A percentile compares a stretch with the other conserved stretches of the same genome.
Evolutionary conservation across 176 grass and related monocot genomes (phyloP).

Genomic region (Puccinellia tenuiflora): DNA sequence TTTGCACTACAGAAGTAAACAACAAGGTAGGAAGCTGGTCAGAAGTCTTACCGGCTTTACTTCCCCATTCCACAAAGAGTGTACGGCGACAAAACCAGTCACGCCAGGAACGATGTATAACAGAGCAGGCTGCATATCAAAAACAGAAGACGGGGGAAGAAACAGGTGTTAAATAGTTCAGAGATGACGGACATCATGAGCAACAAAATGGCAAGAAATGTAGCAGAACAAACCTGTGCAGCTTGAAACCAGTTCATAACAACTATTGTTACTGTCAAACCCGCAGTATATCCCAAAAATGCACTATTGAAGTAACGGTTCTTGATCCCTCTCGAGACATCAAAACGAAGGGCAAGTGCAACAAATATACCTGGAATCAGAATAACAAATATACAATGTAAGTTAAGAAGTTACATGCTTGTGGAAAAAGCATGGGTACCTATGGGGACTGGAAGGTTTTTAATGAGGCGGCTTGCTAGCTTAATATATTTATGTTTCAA

Average conservation of each 20-base stretch:
- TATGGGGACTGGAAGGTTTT: no score
- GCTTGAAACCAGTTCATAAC: conserved; percentile 99
- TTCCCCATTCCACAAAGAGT: conserved; percentile 82
- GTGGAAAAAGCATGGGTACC: no score
- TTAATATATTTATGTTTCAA: no score
- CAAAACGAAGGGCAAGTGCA: conserved; percentile 85
- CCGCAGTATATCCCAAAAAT: conserved; percentile 72
- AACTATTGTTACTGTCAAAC: conserved; percentile 74
- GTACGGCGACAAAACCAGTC: conserved; percentile 67
- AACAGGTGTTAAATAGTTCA: conserved; percentile 8
- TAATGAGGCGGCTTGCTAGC: no score
- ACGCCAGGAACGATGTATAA: conserved; percentile 84
- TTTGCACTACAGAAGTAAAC: background rate
- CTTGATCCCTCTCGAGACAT: conserved; percentile 79
- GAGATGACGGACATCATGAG: background rate
- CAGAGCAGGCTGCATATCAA: conserved; percentile 60
- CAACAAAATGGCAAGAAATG: background rate
- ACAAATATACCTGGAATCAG: conserved; percentile 80
- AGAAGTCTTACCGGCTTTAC: conserved; percentile 59
- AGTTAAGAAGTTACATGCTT: background rate
- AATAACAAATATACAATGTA: conserved; percentile 6
- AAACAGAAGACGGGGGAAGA: background rate
- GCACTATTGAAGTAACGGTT: conserved; percentile 79
- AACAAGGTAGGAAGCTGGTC: background rate
- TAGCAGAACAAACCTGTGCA: conserved; percentile 56